These are phyloP conservation scores for Diplotaxis tenuifolia DNA, from an alignment of 345 rosid genomes.

Conservation along the genomic window DNA sequence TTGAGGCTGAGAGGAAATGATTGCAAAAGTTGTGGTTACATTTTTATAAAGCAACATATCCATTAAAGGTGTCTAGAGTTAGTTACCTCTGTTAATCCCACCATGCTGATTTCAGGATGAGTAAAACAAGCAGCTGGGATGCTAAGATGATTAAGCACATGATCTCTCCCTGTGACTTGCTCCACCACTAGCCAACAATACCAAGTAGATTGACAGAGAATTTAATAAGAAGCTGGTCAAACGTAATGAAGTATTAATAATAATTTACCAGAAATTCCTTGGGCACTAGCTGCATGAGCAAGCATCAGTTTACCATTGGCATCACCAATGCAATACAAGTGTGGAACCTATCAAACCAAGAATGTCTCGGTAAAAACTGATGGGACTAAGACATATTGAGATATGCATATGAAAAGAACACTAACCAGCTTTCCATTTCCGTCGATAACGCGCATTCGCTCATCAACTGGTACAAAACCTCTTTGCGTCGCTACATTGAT, in stretches of 20 bases:
- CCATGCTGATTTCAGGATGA: slow-evolving; percentile 99
- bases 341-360: slow-evolving; percentile 65
- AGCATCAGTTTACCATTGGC: slow-evolving; percentile 99
- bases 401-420: slow-evolving; percentile 10
- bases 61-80: background rate
- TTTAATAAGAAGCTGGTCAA: background rate
- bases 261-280: slow-evolving; percentile 91
- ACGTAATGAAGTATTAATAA: background rate
- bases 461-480: slow-evolving; percentile 92
- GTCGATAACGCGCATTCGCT: slow-evolving; percentile 83
- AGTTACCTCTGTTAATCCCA: slow-evolving; percentile 96
- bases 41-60: background rate
- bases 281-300: slow-evolving; percentile 99
- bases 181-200: slow-evolving; percentile 77
- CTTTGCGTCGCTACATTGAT: slow-evolving; percentile 79
- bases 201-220: slow-evolving; percentile 15
- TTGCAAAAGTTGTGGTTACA: background rate
- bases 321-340: slow-evolving; percentile 90
- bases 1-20: slow-evolving; percentile 90
- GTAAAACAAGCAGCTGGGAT: slow-evolving; percentile 99
- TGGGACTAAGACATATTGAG: background rate
- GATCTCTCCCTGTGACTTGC: slow-evolving; percentile 90
- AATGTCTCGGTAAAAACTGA: background rate
- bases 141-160: slow-evolving; percentile 86
- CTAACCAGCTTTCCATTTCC: slow-evolving; percentile 75